These are phyloP conservation scores for Globisporangium paroecandrum DNA, from an alignment of 352 stramenopile species.

Conservation along the genomic window DNA sequence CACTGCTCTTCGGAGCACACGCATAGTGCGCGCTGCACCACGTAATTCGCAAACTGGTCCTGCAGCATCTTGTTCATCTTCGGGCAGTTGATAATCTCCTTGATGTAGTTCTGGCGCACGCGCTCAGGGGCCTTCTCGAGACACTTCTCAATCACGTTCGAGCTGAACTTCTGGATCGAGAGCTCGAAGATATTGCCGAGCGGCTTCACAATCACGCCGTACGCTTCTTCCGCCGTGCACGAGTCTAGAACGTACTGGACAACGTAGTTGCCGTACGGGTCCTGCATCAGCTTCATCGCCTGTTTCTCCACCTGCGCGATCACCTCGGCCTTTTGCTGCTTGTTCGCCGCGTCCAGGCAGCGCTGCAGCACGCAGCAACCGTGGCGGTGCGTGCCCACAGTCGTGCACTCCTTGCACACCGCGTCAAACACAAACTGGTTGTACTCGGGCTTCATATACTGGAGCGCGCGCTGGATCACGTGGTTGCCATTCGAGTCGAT, in stretches of 20 bases:
- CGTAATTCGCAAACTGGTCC: conserved; percentile 99
- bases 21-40: conserved; percentile 95
- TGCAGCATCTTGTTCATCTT: conserved; percentile 94
- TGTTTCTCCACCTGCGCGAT: conserved; percentile 95
- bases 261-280: conserved; percentile 91
- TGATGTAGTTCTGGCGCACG: conserved; percentile 71
- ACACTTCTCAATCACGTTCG: conserved; percentile 99
- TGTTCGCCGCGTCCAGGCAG: conserved; percentile 92
- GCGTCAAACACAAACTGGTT: conserved; percentile 97
- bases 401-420: conserved; percentile 93
- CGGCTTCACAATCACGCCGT: conserved; percentile 77
- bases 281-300: conserved; percentile 95
- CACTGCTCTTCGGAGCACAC: conserved; percentile 94
- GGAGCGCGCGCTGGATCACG: conserved; percentile 95
- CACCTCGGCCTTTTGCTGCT: conserved; percentile 84
- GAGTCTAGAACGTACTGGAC: conserved; percentile 91
- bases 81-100: conserved; percentile 68
- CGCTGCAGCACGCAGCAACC: conserved; percentile 97
- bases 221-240: conserved; percentile 78
- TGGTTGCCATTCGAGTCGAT: conserved; percentile 98
- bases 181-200: conserved; percentile 93
- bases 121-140: conserved; percentile 90
- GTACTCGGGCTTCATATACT: conserved; percentile 93
- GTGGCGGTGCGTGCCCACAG: conserved; percentile 95
- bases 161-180: conserved; percentile 98